A percentile compares a stretch with the other conserved stretches of the same genome.
Evolutionary conservation across 139 green algal genomes (phyloP).

Genomic region (Volvox africanus): DNA sequence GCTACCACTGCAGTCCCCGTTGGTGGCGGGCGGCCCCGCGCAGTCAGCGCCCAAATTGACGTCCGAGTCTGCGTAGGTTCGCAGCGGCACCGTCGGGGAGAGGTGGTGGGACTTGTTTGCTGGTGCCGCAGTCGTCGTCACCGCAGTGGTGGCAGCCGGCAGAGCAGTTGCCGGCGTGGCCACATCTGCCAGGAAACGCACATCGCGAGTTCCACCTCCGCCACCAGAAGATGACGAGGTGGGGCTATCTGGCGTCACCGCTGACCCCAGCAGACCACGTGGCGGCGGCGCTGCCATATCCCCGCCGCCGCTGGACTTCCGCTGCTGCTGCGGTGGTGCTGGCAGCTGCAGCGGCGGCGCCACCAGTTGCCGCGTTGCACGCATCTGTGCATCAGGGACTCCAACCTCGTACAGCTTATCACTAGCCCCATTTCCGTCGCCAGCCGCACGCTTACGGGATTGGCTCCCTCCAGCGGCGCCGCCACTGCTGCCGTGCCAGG

Average conservation of each 20-base stretch:
- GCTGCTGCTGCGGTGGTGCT: too few species aligned
- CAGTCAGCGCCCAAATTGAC: background rate
- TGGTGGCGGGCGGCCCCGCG: too few species aligned
- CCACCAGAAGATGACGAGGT: background rate
- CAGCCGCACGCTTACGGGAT: background rate
- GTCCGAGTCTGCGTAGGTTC: too few species aligned
- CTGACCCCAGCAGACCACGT: background rate
- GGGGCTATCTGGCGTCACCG: background rate
- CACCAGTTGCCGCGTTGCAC: background rate
- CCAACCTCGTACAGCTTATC: background rate
- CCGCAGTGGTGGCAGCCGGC: background rate
- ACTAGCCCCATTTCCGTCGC: background rate
- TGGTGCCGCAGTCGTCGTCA: too few species aligned
- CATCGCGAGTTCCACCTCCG: background rate
- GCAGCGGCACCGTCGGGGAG: background rate
- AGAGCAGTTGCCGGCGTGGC: background rate
- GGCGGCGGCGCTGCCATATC: background rate
- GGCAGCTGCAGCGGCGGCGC: background rate
- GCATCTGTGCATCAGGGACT: too few species aligned
- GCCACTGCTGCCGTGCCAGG: background rate
- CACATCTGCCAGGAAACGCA: background rate
- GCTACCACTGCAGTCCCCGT: background rate
- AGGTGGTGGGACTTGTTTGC: background rate
- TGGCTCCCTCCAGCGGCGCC: background rate
- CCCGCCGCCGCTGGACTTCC: background rate